A percentile compares a stretch with the other conserved stretches of the same genome.
These are phyloP conservation scores for Oryza rufipogon DNA, from an alignment of 176 grass and related monocot species.

Conservation along the genomic window DNA sequence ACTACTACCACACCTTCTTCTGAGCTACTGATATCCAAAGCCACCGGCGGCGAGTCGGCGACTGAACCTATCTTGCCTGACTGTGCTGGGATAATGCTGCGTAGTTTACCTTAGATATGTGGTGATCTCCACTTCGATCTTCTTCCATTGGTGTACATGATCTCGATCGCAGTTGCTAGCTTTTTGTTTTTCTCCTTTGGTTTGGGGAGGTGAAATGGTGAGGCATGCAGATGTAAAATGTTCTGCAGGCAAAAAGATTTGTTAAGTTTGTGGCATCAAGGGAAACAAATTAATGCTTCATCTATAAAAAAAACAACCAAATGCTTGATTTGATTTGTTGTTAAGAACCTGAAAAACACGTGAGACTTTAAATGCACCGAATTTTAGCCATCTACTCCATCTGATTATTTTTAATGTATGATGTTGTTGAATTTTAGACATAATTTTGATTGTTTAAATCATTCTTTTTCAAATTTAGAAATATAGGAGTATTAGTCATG, in stretches of 20 bases:
- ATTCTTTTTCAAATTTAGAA: too few species aligned
- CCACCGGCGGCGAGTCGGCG: too few species aligned
- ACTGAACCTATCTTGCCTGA: not conserved
- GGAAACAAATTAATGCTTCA: not conserved
- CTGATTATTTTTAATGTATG: too few species aligned
- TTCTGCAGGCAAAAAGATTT: constrained; percentile 1
- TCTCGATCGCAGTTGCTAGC: not conserved
- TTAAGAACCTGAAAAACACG: not conserved
- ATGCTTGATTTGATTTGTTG: not conserved
- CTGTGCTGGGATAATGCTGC: not conserved
- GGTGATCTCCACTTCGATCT: not conserved
- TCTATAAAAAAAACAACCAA: not conserved
- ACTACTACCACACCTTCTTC: constrained; percentile 84
- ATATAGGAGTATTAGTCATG: too few species aligned
- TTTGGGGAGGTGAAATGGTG: not conserved
- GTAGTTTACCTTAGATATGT: constrained; percentile 2
- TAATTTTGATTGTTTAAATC: too few species aligned
- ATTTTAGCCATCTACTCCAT: not conserved
- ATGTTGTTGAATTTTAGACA: too few species aligned
- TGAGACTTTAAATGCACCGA: too few species aligned
- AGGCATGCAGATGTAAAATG: constrained; percentile 28
- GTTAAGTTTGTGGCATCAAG: not conserved
- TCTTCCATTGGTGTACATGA: constrained; percentile 28
- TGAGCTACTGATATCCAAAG: constrained; percentile 24
- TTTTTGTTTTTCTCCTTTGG: not conserved